Conservation (phyloP, 2,329 filamentous ascomycete species). For the Clonostachys rhizophaga region DNA sequence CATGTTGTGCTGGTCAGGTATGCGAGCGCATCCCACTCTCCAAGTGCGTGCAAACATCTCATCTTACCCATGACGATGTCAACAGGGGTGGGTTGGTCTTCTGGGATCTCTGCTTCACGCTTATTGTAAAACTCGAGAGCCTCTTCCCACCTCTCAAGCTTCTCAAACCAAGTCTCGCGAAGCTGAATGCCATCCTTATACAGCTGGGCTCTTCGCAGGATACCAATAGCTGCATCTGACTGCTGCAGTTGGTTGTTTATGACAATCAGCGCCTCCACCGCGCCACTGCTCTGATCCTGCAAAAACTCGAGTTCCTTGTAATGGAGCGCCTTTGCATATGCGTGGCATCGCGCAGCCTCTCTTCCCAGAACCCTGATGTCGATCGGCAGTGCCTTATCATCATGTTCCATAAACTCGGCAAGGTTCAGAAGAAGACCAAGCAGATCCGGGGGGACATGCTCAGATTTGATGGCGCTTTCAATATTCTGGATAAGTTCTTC, state of each 20-base stretch:
- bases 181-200: conserved; percentile 92
- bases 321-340: conserved; percentile 95
- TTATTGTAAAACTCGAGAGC: conserved; percentile 88
- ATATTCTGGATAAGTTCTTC: conserved; percentile 95
- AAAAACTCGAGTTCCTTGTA: conserved; percentile 99
- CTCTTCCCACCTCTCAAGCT: conserved; percentile 97
- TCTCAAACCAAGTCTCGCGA: conserved; percentile 98
- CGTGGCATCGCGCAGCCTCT: conserved; percentile 94
- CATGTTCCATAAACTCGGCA: conserved; percentile 99
- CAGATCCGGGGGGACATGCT: conserved; percentile 93
- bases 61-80: conserved; percentile 99
- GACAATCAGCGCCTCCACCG: conserved; percentile 94
- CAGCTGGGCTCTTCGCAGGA: conserved; percentile 89
- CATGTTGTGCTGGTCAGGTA: conserved; percentile 88
- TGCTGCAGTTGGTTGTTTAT: conserved; percentile 99
- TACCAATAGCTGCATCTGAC: conserved; percentile 96
- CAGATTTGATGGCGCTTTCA: conserved; percentile 89
- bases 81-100: conserved; percentile 60
- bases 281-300: conserved; percentile 91
- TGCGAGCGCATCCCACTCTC: conserved; percentile 94
- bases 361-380: conserved; percentile 92
- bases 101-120: conserved; percentile 66
- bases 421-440: conserved; percentile 91
- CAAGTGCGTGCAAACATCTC: conserved; percentile 93
- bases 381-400: conserved; percentile 96